phyloP scores from a whole-genome alignment of 306 rosid species.

The Sicyos baderoa region DNA sequence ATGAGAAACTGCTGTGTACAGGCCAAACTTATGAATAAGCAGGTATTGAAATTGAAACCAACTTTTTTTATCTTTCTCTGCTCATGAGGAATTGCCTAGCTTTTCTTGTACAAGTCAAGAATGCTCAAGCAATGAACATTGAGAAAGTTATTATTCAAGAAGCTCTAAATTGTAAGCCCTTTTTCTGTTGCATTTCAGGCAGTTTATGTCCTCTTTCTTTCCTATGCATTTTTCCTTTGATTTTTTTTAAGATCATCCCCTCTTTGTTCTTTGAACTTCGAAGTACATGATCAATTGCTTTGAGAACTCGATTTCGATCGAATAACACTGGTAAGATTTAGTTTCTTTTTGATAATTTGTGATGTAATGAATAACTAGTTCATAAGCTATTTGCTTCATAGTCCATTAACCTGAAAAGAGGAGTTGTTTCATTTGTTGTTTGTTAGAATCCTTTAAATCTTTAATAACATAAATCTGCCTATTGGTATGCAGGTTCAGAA shows the following conservation, averaged over 20 bases:
- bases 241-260: not conserved
- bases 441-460: not conserved
- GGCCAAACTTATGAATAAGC: slow-evolving; percentile 13
- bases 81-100: slow-evolving; percentile 15
- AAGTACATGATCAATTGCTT: not conserved
- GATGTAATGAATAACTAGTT: not conserved
- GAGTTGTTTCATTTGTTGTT: not conserved
- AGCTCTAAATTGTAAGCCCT: slow-evolving; percentile 6
- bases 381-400: not conserved
- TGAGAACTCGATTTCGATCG: not conserved
- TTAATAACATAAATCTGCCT: not conserved
- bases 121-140: slow-evolving; percentile 19
- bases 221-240: slow-evolving; percentile 8
- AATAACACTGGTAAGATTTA: not conserved
- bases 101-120: slow-evolving; percentile 18
- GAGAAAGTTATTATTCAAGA: slow-evolving; percentile 11
- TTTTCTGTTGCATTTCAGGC: slow-evolving; percentile 1
- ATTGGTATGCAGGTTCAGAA: slow-evolving; percentile 1
- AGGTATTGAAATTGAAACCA: not conserved
- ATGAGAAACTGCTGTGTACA: slow-evolving; percentile 14
- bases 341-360: not conserved
- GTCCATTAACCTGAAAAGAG: not conserved
- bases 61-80: slow-evolving; percentile 7
- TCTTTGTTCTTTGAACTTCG: not conserved
- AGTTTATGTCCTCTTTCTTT: slow-evolving; percentile 3